phyloP scores from a whole-genome alignment of 1,139 yeast species.

The Maudiozyma humilis region DNA sequence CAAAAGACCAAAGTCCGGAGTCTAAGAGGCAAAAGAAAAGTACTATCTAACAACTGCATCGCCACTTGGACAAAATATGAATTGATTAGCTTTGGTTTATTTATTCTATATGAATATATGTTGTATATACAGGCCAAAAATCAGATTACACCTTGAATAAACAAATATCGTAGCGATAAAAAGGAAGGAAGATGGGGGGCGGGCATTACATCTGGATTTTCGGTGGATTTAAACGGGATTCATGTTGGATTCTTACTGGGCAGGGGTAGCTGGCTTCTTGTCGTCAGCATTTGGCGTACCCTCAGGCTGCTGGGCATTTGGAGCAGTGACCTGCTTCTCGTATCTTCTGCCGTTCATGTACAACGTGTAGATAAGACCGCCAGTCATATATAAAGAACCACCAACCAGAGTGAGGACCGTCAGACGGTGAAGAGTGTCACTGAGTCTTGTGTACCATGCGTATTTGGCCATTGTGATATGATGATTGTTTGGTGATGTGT shows the following conservation, averaged over 20 bases:
- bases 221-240: background rate
- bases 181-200: background rate
- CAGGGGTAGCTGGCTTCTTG: constrained; percentile 6
- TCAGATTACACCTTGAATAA: background rate
- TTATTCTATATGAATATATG: constrained; percentile 6
- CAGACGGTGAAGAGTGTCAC: constrained; percentile 77
- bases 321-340: constrained; percentile 34
- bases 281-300: background rate
- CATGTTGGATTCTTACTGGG: constrained; percentile 7
- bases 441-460: constrained; percentile 67
- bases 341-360: constrained; percentile 49
- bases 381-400: constrained; percentile 50
- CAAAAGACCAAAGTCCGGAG: constrained; percentile 5
- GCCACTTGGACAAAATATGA: background rate
- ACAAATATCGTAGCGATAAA: background rate
- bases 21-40: constrained; percentile 3
- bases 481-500: background rate
- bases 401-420: constrained; percentile 75
- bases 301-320: constrained; percentile 4
- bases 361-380: constrained; percentile 54
- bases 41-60: too few species aligned
- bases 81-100: background rate
- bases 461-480: constrained; percentile 38
- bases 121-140: constrained; percentile 2
- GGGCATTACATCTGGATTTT: background rate